Conservation (phyloP, 768 basidiomycete species). For the Pulveroboletus frians region DNA sequence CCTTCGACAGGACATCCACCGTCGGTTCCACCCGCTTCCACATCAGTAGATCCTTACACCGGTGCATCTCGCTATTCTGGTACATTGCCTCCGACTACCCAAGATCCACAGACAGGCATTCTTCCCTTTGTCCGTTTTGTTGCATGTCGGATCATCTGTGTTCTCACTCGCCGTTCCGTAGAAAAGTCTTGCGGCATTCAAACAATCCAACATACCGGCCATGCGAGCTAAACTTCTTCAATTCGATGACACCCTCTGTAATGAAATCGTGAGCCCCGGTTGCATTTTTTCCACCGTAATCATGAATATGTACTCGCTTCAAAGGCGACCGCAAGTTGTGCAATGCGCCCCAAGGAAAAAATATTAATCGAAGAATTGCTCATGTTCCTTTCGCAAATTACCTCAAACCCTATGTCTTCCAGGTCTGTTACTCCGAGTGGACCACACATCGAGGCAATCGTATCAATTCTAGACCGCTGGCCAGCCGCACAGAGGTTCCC, state of each 20-base stretch:
- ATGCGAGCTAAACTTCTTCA: constrained; percentile 78
- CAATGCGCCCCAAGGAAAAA: constrained; percentile 64
- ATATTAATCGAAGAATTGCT: constrained; percentile 58
- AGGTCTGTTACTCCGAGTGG: constrained; percentile 33
- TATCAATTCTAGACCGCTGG: constrained; percentile 68
- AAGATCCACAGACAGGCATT: constrained; percentile 35
- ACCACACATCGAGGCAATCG: constrained; percentile 57
- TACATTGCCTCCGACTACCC: constrained; percentile 28
- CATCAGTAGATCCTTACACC: constrained; percentile 65
- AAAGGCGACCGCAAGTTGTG: constrained; percentile 66
- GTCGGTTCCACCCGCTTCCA: constrained; percentile 30
- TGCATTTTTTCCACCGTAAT: neutral
- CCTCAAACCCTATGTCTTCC: constrained; percentile 31
- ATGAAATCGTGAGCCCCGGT: constrained; percentile 56
- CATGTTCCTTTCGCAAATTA: constrained; percentile 47
- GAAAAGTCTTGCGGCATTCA: constrained; percentile 71
- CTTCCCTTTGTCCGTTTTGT: constrained; percentile 47
- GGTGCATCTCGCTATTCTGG: constrained; percentile 61
- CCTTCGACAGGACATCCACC: constrained; percentile 34
- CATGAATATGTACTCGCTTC: neutral
- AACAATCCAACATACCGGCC: constrained; percentile 73
- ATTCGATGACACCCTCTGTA: constrained; percentile 61
- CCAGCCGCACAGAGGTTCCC: constrained; percentile 70
- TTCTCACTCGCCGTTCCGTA: constrained; percentile 24
- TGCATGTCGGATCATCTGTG: neutral